Percentiles rank a stretch among this genome's conserved stretches.
These are phyloP conservation scores for Capsella bursapastoris DNA, from an alignment of 345 rosid genomes.

Conservation along the genomic window DNA sequence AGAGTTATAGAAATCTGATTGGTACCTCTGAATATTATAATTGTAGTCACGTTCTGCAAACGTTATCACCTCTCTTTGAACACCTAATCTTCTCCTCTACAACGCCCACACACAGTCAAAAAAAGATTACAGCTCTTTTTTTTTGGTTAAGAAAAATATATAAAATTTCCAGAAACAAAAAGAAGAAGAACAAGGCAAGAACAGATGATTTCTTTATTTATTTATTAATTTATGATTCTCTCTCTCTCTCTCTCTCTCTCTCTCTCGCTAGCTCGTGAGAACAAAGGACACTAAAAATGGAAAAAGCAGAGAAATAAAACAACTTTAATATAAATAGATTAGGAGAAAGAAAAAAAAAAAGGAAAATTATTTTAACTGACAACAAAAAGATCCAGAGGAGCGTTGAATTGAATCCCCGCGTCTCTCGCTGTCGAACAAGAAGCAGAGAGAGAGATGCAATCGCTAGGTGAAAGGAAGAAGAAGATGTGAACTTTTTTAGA, in stretches of 20 bases:
- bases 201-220: not conserved
- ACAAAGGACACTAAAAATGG: constrained; percentile 24
- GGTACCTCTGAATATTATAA: constrained; percentile 39
- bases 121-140: not conserved
- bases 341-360: not conserved
- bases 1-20: constrained; percentile 6
- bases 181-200: constrained; percentile 2
- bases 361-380: constrained; percentile 24
- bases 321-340: constrained; percentile 8
- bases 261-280: constrained; percentile 24
- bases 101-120: constrained; percentile 21
- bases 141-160: not conserved
- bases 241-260: not conserved
- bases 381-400: constrained; percentile 34
- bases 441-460: not conserved
- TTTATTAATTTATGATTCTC: not conserved
- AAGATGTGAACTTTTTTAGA: not conserved
- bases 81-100: constrained; percentile 27
- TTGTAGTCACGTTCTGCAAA: constrained; percentile 45
- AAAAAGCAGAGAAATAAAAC: constrained; percentile 1
- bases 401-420: constrained; percentile 43
- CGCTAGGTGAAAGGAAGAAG: not conserved
- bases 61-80: constrained; percentile 40
- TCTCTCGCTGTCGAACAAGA: constrained; percentile 20
- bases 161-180: constrained; percentile 26